Conservation (phyloP, 1,284 basidiomycete genomes). For the Ganoderma multipileum region DNA sequence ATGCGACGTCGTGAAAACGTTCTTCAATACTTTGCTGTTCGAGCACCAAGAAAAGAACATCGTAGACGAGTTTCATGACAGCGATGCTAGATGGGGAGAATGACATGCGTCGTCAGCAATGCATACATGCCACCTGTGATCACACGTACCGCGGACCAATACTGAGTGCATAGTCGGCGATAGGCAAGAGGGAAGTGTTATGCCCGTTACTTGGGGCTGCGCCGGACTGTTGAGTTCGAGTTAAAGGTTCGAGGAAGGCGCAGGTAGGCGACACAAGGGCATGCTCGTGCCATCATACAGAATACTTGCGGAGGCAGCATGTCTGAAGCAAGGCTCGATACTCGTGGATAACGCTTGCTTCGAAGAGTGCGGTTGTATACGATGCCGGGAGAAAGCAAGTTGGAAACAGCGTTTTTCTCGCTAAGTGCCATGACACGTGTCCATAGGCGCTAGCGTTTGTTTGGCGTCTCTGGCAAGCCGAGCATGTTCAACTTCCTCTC, state of each 20-base stretch:
- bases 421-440: neutral
- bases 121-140: neutral
- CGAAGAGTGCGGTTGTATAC: neutral
- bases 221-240: neutral
- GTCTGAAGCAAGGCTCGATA: conserved; percentile 4
- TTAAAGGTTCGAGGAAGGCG: neutral
- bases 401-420: neutral
- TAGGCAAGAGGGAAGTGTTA: neutral
- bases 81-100: neutral
- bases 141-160: neutral
- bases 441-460: neutral
- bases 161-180: neutral
- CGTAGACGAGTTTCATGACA: neutral
- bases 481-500: neutral
- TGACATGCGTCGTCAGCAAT: neutral
- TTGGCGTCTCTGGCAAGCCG: neutral
- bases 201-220: neutral
- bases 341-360: conserved; percentile 1
- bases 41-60: conserved; percentile 2
- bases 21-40: neutral
- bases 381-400: neutral
- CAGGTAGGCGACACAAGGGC: neutral
- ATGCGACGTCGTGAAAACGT: conserved; percentile 2
- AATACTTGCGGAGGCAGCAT: neutral
- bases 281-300: neutral